Conservation (phyloP, 2,329 filamentous ascomycete genomes). For the Bipolaris cookei region DNA sequence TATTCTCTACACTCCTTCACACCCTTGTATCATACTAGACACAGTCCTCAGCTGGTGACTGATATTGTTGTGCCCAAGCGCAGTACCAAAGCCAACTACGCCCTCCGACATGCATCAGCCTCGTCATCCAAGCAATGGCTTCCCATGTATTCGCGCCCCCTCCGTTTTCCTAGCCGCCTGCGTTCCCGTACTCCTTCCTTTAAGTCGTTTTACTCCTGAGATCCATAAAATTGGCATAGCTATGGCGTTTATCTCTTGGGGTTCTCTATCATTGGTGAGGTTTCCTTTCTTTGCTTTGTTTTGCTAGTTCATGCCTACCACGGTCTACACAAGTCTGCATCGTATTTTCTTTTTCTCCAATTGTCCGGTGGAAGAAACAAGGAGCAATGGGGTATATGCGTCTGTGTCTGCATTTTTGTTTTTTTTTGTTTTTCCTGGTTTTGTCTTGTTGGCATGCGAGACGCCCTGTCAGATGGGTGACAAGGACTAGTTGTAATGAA, state of each 20-base stretch:
- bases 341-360: neutral
- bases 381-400: neutral
- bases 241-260: constrained; percentile 6
- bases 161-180: constrained; percentile 18
- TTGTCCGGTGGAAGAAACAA: neutral
- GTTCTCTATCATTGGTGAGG: constrained; percentile 2
- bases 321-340: neutral
- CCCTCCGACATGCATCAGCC: constrained; percentile 10
- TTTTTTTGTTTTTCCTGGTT: neutral
- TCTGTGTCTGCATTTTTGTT: neutral
- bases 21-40: constrained; percentile 2
- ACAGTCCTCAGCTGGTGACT: constrained; percentile 1
- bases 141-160: constrained; percentile 7
- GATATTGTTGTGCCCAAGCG: neutral
- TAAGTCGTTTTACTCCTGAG: constrained; percentile 14
- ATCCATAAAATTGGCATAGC: constrained; percentile 9
- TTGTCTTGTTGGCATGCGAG: neutral
- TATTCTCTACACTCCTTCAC: constrained; percentile 8
- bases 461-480: neutral
- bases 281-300: constrained; percentile 1
- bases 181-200: constrained; percentile 12
- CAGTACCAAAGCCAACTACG: constrained; percentile 10
- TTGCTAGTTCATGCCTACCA: neutral
- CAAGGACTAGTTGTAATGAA: constrained; percentile 4
- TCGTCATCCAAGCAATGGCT: constrained; percentile 8